Percentiles rank a stretch among this genome's conserved stretches.
Conservation (phyloP, 306 rosid genomes). For the Echinosophora koreensis region DNA sequence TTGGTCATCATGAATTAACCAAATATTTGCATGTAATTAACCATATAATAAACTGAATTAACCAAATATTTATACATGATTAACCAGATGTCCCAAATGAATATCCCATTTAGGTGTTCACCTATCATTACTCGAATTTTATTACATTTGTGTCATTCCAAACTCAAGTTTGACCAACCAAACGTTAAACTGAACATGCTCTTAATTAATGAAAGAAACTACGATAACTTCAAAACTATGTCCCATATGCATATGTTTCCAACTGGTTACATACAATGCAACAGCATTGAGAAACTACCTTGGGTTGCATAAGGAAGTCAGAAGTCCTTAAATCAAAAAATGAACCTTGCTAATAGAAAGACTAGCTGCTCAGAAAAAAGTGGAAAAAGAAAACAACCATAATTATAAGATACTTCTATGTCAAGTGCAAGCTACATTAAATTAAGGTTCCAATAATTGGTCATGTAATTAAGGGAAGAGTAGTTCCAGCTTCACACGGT, state of each 20-base stretch:
- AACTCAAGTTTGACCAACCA: too few species aligned
- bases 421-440: slow-evolving; percentile 47
- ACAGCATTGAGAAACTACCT: not conserved
- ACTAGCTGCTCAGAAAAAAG: slow-evolving; percentile 19
- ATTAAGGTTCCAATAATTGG: slow-evolving; percentile 45
- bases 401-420: slow-evolving; percentile 34
- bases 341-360: not conserved
- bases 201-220: too few species aligned
- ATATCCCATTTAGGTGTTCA: too few species aligned
- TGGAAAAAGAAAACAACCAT: not conserved
- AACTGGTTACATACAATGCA: not conserved
- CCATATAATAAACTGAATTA: too few species aligned
- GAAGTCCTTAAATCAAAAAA: not conserved
- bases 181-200: too few species aligned
- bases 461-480: slow-evolving; percentile 31
- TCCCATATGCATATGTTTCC: not conserved
- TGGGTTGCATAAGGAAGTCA: not conserved
- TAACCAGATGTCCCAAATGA: too few species aligned
- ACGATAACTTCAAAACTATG: not conserved
- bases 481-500: slow-evolving; percentile 50
- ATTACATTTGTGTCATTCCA: too few species aligned
- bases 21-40: too few species aligned
- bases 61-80: too few species aligned
- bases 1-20: too few species aligned
- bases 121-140: too few species aligned